Evolutionary conservation across 345 rosid genomes (phyloP), one percentile per base, ranked within the genome.

Genomic region (Psidium guajava): DNA sequence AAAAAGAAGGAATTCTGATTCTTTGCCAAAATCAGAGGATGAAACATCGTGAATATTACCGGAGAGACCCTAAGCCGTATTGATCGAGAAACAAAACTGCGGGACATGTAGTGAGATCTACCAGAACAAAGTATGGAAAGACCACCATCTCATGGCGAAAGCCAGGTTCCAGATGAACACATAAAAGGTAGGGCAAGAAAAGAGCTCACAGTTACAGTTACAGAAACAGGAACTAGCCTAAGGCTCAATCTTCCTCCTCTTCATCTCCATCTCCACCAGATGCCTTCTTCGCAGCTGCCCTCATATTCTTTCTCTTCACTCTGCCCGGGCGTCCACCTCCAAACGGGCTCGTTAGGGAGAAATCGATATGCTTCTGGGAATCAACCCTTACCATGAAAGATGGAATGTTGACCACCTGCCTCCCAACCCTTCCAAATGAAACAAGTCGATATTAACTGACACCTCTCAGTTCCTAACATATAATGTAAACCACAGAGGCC

Each of bases 371-470:
- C 87, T 90, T 92, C 81, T 90, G 91, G 25, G 94, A 91, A 83
- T 92, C 94, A 4, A 90, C 87, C 83, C 92, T 90, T 53, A 89
- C 94, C 91, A 92, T 85, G 88, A 92, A 90, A 22, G 94, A 92
- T 16, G 92, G 91, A 18, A 92, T 87, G 83, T 90, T 92, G n/a
- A 92, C 94, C 53, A 92, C 92, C 87, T 88, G 92, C 86, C 91
- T 90, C 49, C 92, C 94, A 32, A 92, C 94, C 91, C 91, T 90
- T 69, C 49, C 40, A 42, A 22, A 53, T 7, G 55, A 61, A 59
- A 80, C 28, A 87, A 64, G 52, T 15, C 18, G 51, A 53, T 44
- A 57, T 82, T 27, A 54, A 80, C 16, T 16, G 32, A 84, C 55
- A 73, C 42, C 32, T 42, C 80, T 49, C 22, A 42, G 7, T 21